Evolutionary conservation across 768 basidiomycete genomes (phyloP), one percentile per base, ranked within the genome.

Genomic region (Tulasnella sp.): DNA sequence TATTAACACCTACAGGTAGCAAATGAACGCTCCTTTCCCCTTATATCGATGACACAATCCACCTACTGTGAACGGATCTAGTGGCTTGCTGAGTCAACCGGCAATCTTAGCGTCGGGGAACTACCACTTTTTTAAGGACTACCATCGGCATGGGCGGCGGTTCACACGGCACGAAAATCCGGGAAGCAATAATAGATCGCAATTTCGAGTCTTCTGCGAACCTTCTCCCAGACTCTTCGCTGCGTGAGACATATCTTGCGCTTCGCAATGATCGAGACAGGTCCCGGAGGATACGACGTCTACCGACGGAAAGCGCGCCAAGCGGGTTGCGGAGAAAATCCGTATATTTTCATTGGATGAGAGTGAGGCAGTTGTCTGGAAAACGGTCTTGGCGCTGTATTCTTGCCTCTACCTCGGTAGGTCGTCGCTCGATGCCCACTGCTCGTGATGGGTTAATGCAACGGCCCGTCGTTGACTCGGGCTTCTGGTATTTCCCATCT

Each of bases 321-420:
- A 52, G 52, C 21, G 24, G 24, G 8, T 52, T 8, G 52, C 52
- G 52, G 52, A n/a, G 52, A 52, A 52, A 52, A 52, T 52, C 52
- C 52, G 52, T n/a, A 7, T 52, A 52, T 52, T 52, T 24, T 52
- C 6, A 52, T 52, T 52, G 52, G 52, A n/a, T n/a, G 52, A 24
- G 52, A 52, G 10, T 52, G 52, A 52, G 24, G 52, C 21, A 52
- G 52, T 21, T 52, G 52, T 52, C 52, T 52, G 24, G 62, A 68
- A 36, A 16, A 68, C 27, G 16, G 24, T 68, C 62, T 68, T 68
- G 62, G 62, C 62, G 62, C 62, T 68, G 62, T 31, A 31, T 68
- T 68, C 62, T 68, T 68, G 62, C 62, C 31, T 68, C 62, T 68
- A 68, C 62, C 27, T 68, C 62, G 62, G 62, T 68, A 68, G 62